Evolutionary conservation across 2,329 filamentous ascomycete genomes (phyloP), one percentile per base, ranked within the genome.

Genomic region (Fusarium pseudonygamai): DNA sequence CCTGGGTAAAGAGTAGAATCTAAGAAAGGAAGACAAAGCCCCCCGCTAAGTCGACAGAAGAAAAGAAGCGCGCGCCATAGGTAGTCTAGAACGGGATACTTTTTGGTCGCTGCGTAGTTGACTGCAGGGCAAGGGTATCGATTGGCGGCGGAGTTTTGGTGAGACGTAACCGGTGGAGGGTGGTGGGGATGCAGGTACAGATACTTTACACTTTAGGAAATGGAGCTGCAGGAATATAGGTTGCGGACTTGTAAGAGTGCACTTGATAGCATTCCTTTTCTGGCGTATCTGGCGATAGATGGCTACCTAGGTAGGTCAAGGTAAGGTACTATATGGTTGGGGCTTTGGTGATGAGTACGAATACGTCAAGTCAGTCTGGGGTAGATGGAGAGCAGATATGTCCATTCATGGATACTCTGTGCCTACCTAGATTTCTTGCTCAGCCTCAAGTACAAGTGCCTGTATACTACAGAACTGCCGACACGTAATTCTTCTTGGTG

Each of bases 111-210:
- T 69, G 58, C 24, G 34, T 40, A 22, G 34, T 58, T 58, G 64
- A 28, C 64, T 55, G 58, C 61, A 72, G 72, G 59, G 71, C 61
- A 75, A 74, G 64, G 72, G 67, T 64, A 69, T 60, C 49, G 70
- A 72, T 72, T 76, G 70, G 70, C 58, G 67, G 67, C 60, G 63
- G 64, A 60, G 64, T 37, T 28, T 28, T 68, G 52, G 58, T 72
- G 42, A 71, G 67, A 66, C 67, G 42, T 28, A 60, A 58, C 43
- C 39, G 32, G 64, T 59, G 58, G 59, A 49, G 58, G 45, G 40
- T 42, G 42, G 62, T 66, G 55, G 40, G 49, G 45, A 58, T 68
- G 67, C 69, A 71, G 62, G 55, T 67, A 56, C 52, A 37, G 45
- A 53, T 60, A 69, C 67, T 50, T 57, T 39, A 28, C 30, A 20